Conservation (phyloP, 176 grass and related monocot genomes). For the Pontederia crassipes region DNA sequence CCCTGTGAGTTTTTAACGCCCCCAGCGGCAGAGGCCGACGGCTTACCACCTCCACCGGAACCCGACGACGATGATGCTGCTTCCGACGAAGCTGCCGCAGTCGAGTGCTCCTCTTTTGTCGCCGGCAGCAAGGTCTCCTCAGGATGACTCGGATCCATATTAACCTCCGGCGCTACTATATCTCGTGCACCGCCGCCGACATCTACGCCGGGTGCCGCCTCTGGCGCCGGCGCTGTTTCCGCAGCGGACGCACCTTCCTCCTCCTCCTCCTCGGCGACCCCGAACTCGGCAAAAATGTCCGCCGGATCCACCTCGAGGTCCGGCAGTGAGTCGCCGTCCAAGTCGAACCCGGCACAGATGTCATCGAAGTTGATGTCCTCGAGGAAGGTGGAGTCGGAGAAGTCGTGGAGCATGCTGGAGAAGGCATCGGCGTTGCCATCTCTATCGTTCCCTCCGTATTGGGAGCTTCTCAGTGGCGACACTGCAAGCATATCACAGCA, state of each 20-base stretch:
- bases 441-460: slow-evolving; percentile 1
- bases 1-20: slow-evolving; percentile 37
- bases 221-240: not conserved
- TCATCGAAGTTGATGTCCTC: slow-evolving; percentile 89
- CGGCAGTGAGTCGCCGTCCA: slow-evolving; percentile 60
- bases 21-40: slow-evolving; percentile 8
- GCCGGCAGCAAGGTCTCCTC: too few species aligned
- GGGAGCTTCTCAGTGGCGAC: not conserved
- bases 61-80: slow-evolving; percentile 34
- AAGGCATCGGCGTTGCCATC: slow-evolving; percentile 21
- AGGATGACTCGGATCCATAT: slow-evolving; percentile 7
- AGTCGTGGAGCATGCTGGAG: slow-evolving; percentile 16
- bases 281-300: slow-evolving; percentile 72
- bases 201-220: not conserved
- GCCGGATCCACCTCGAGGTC: slow-evolving; percentile 83
- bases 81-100: slow-evolving; percentile 9
- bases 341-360: slow-evolving; percentile 45
- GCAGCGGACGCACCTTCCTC: not conserved
- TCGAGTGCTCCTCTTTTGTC: slow-evolving; percentile 19
- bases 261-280: not conserved
- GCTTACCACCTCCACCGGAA: slow-evolving; percentile 32
- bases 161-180: not conserved
- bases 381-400: slow-evolving; percentile 32
- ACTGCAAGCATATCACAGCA: slow-evolving; percentile 5
- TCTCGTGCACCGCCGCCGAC: slow-evolving; percentile 4